Evolutionary conservation across 345 rosid genomes (phyloP).

Genomic region (Populus nigra): DNA sequence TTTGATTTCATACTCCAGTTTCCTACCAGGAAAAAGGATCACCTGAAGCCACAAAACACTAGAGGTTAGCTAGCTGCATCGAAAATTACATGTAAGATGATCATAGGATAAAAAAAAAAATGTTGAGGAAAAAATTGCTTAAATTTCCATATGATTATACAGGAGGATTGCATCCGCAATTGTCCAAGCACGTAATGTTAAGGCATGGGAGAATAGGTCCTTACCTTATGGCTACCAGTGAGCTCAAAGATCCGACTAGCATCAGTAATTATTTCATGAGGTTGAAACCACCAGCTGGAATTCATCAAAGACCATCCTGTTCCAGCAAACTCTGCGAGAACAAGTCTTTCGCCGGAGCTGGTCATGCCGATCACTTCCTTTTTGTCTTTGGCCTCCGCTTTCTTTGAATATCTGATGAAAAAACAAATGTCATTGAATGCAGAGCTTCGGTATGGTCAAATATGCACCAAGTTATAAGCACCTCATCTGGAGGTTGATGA

Average conservation of each 20-base stretch:
- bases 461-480: background rate
- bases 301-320: constrained; percentile 23
- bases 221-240: constrained; percentile 10
- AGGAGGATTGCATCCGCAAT: background rate
- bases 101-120: background rate
- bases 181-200: background rate
- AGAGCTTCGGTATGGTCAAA: background rate
- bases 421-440: background rate
- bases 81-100: background rate
- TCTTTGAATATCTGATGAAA: background rate
- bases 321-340: constrained; percentile 23
- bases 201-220: background rate
- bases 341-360: constrained; percentile 8
- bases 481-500: constrained; percentile 29
- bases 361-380: constrained; percentile 17
- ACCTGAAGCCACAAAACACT: constrained; percentile 4
- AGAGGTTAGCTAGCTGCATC: background rate
- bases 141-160: background rate
- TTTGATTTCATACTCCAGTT: constrained; percentile 15
- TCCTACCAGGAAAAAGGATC: constrained; percentile 22
- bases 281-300: constrained; percentile 15
- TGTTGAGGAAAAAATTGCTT: background rate
- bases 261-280: background rate
- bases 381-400: constrained; percentile 1
- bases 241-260: constrained; percentile 11